Percentiles rank a stretch among this genome's conserved stretches.
These are phyloP conservation scores for Pichia sp. DNA, from an alignment of 1,139 yeast genomes.

Conservation along the genomic window DNA sequence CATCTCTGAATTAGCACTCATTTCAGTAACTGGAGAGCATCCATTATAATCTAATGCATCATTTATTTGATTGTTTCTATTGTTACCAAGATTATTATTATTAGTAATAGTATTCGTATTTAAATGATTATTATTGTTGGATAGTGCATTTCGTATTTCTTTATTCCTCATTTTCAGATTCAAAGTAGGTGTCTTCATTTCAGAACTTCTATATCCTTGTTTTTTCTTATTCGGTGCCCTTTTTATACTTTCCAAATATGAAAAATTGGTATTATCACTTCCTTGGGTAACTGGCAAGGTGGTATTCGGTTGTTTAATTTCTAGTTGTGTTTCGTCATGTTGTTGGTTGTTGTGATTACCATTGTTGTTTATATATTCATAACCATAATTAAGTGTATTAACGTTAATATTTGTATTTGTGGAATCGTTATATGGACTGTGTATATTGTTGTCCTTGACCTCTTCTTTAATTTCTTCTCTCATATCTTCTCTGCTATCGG, in stretches of 20 bases:
- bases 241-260: constrained; percentile 11
- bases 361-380: background rate
- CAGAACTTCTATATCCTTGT: background rate
- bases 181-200: constrained; percentile 4
- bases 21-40: constrained; percentile 7
- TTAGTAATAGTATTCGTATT: background rate
- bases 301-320: background rate
- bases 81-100: background rate
- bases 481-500: constrained; percentile 14
- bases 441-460: background rate
- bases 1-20: constrained; percentile 7
- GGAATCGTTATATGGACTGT: constrained; percentile 4
- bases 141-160: constrained; percentile 3
- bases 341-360: background rate
- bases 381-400: background rate
- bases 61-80: background rate
- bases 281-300: constrained; percentile 8
- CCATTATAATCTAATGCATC: background rate
- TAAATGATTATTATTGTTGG: background rate
- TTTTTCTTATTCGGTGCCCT: constrained; percentile 10
- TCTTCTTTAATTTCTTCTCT: constrained; percentile 14
- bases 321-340: background rate
- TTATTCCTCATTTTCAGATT: constrained; percentile 1
- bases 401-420: background rate
- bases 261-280: constrained; percentile 3